Conservation (phyloP, 495 filamentous ascomycete genomes). For the Xylaria sp. region DNA sequence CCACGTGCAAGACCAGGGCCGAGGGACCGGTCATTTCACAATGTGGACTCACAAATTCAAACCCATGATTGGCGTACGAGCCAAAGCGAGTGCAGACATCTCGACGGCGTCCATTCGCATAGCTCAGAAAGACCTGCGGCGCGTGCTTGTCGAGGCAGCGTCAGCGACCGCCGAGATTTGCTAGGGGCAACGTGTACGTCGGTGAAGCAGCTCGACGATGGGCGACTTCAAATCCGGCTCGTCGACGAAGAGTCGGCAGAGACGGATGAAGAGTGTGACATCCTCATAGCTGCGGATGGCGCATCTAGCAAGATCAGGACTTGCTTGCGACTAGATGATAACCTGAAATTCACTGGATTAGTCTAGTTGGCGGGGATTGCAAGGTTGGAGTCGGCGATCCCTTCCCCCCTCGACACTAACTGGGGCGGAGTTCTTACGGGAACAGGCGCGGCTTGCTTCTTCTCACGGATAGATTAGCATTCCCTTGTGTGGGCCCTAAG, state of each 20-base stretch:
- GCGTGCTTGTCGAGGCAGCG: conserved; percentile 36
- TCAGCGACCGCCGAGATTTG: conserved; percentile 26
- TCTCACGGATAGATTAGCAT: conserved; percentile 43
- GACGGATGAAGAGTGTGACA: conserved; percentile 42
- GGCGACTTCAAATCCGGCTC: conserved; percentile 31
- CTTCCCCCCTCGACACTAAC: conserved; percentile 36
- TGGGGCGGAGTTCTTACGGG: conserved; percentile 45
- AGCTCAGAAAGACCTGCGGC: conserved; percentile 33
- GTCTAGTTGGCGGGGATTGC: conserved; percentile 41
- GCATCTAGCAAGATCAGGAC: conserved; percentile 48
- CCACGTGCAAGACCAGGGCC: conserved; percentile 19
- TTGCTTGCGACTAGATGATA: conserved; percentile 43
- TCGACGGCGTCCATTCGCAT: conserved; percentile 35
- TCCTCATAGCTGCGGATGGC: conserved; percentile 49
- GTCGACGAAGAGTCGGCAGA: conserved; percentile 27
- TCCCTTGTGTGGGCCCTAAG: conserved; percentile 44
- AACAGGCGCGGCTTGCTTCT: conserved; percentile 44
- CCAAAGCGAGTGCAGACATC: conserved; percentile 25
- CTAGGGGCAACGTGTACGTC: conserved; percentile 37
- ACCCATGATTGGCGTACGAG: conserved; percentile 33
- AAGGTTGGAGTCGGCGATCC: conserved; percentile 36
- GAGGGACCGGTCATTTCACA: conserved; percentile 33
- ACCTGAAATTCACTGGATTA: conserved; percentile 41
- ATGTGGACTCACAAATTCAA: conserved; percentile 39
- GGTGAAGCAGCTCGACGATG: conserved; percentile 25